A percentile compares a stretch with the other conserved stretches of the same genome.
Conservation (phyloP, 768 basidiomycete species). For the Lentinula lateritia region DNA sequence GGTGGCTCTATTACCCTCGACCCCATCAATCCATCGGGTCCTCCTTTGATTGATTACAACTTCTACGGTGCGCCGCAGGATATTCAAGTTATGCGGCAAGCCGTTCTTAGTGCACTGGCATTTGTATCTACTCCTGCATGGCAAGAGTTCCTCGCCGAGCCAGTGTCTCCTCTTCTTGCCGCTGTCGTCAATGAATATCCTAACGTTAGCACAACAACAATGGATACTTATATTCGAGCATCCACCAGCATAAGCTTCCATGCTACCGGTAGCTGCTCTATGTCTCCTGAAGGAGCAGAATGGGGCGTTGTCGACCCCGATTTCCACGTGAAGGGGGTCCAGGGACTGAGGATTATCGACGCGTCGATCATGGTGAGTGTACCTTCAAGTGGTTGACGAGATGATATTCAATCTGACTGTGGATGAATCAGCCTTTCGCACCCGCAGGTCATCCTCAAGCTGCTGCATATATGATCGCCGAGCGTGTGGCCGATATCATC, state of each 20-base stretch:
- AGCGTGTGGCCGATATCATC: background rate
- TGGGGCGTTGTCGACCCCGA: constrained; percentile 32
- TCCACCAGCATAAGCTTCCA: constrained; percentile 10
- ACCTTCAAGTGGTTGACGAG: background rate
- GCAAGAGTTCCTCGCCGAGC: constrained; percentile 19
- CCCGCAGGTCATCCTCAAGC: background rate
- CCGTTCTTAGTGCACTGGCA: constrained; percentile 16
- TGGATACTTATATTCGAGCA: constrained; percentile 7
- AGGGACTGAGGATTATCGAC: constrained; percentile 33
- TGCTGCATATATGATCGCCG: background rate
- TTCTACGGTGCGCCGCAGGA: constrained; percentile 16
- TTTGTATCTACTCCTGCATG: constrained; percentile 24
- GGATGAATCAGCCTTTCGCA: background rate
- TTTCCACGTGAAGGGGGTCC: constrained; percentile 29
- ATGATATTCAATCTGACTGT: background rate
- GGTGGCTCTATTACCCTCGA: constrained; percentile 22
- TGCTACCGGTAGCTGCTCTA: constrained; percentile 9
- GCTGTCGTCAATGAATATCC: background rate
- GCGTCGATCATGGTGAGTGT: constrained; percentile 27
- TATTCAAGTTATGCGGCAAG: constrained; percentile 20
- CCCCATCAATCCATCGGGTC: constrained; percentile 17
- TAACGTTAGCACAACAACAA: background rate
- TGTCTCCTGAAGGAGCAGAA: constrained; percentile 9
- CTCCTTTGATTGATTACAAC: constrained; percentile 22
- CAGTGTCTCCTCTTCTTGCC: constrained; percentile 6